A percentile compares a stretch with the other conserved stretches of the same genome.
Conservation (phyloP, 164 flowering plant species). For the Umbilicus rupestris region DNA sequence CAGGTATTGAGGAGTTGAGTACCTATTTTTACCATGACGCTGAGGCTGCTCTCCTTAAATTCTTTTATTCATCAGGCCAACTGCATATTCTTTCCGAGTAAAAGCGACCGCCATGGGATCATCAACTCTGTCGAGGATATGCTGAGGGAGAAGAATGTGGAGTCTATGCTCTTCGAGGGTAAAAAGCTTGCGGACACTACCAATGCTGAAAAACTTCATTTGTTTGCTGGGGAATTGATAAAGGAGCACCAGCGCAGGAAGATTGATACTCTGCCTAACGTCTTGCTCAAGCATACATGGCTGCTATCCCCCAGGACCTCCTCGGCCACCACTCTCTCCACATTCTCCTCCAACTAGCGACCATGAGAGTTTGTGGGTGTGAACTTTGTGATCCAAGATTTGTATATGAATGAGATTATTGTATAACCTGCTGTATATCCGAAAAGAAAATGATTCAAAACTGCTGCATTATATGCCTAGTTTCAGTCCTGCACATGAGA, state of each 20-base stretch:
- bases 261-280: slow-evolving; percentile 34
- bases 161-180: slow-evolving; percentile 44
- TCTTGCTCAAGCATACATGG: slow-evolving; percentile 42
- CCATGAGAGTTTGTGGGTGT: too few species aligned
- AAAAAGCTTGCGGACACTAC: slow-evolving; percentile 37
- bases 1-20: slow-evolving; percentile 28
- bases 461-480: too few species aligned
- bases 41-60: too few species aligned
- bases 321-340: slow-evolving; percentile 37
- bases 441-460: too few species aligned
- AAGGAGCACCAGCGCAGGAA: slow-evolving; percentile 60
- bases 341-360: slow-evolving; percentile 20
- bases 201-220: slow-evolving; percentile 39
- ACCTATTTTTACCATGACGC: neutral
- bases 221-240: slow-evolving; percentile 31
- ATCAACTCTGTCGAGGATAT: slow-evolving; percentile 27
- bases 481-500: too few species aligned
- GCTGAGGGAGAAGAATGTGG: slow-evolving; percentile 46
- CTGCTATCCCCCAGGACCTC: slow-evolving; percentile 42
- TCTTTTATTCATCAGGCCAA: neutral
- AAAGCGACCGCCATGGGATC: slow-evolving; percentile 3
- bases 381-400: too few species aligned
- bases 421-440: too few species aligned
- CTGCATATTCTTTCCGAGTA: neutral
- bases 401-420: too few species aligned